These are phyloP conservation scores for Tolypocladium endophyticum DNA, from an alignment of 2,329 filamentous ascomycete species.

Conservation along the genomic window DNA sequence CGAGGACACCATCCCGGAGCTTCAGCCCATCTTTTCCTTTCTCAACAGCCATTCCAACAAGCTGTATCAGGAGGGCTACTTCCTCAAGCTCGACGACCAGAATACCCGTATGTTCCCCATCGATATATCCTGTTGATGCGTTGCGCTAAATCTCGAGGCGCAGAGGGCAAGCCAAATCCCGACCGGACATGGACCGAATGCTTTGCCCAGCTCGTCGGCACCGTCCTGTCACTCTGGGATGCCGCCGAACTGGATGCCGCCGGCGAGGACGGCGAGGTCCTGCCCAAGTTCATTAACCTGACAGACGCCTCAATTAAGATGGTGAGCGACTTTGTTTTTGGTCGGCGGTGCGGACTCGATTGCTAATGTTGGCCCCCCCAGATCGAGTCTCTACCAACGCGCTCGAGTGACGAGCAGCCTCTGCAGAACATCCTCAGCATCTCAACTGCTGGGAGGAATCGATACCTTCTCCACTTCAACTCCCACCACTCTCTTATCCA, in stretches of 20 bases:
- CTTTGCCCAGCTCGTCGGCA: constrained; percentile 93
- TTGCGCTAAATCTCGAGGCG: not conserved
- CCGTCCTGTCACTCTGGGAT: constrained; percentile 92
- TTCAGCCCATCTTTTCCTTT: constrained; percentile 87
- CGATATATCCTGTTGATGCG: not conserved
- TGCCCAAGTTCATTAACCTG: constrained; percentile 90
- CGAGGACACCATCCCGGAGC: constrained; percentile 79
- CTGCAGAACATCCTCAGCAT: constrained; percentile 92
- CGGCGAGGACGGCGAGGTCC: constrained; percentile 72
- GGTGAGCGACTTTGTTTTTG: constrained; percentile 41
- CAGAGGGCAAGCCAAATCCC: constrained; percentile 76
- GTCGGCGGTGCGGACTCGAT: not conserved
- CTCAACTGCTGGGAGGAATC: constrained; percentile 89
- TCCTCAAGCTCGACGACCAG: constrained; percentile 90
- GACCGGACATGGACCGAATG: constrained; percentile 93
- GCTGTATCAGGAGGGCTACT: constrained; percentile 95
- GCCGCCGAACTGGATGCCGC: constrained; percentile 82
- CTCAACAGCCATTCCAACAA: constrained; percentile 95
- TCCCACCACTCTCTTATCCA: constrained; percentile 86
- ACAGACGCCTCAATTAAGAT: constrained; percentile 98
- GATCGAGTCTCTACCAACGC: constrained; percentile 84
- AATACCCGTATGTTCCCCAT: constrained; percentile 61
- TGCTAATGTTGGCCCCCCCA: constrained; percentile 21
- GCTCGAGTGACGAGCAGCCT: constrained; percentile 63
- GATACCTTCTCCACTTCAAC: constrained; percentile 93